Conservation (phyloP, 768 basidiomycete genomes). For the Serendipita indica region DNA sequence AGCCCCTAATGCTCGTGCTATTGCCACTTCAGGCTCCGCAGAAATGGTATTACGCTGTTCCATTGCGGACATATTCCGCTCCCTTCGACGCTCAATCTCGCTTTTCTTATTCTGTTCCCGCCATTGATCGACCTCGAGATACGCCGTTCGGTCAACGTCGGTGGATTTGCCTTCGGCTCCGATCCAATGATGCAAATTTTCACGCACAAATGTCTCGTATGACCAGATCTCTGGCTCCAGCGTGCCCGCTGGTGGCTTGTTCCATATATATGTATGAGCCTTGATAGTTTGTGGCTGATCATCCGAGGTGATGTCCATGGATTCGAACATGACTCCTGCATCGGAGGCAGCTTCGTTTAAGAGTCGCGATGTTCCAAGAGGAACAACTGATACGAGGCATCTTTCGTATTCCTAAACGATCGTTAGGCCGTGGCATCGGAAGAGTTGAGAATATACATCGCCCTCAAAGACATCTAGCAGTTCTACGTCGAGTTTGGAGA, state of each 20-base stretch:
- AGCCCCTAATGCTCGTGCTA: neutral
- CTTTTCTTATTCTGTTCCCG: slow-evolving; percentile 28
- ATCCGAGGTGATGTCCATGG: slow-evolving; percentile 26
- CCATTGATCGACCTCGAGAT: slow-evolving; percentile 39
- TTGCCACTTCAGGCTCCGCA: neutral
- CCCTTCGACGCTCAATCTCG: too few relatives aligned
- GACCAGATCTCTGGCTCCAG: slow-evolving; percentile 59
- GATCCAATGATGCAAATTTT: slow-evolving; percentile 70
- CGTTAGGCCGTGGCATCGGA: neutral
- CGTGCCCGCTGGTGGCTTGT: slow-evolving; percentile 21
- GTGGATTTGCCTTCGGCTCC: too few relatives aligned
- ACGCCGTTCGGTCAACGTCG: slow-evolving; percentile 26
- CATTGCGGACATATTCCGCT: neutral
- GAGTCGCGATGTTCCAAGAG: slow-evolving; percentile 31
- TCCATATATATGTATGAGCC: slow-evolving; percentile 68
- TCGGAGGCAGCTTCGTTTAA: slow-evolving; percentile 21
- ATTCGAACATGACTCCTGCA: slow-evolving; percentile 30
- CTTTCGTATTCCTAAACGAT: slow-evolving; percentile 55
- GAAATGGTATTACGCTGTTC: neutral
- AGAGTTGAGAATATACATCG: slow-evolving; percentile 26
- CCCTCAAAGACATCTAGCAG: slow-evolving; percentile 75
- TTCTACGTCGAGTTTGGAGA: slow-evolving; percentile 47
- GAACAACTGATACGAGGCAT: slow-evolving; percentile 37
- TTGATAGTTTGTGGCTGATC: slow-evolving; percentile 27
- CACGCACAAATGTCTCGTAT: slow-evolving; percentile 62